Base-by-base conservation (phyloP, 1,284 basidiomycete genomes). In the Tilletia setariae region DNA sequence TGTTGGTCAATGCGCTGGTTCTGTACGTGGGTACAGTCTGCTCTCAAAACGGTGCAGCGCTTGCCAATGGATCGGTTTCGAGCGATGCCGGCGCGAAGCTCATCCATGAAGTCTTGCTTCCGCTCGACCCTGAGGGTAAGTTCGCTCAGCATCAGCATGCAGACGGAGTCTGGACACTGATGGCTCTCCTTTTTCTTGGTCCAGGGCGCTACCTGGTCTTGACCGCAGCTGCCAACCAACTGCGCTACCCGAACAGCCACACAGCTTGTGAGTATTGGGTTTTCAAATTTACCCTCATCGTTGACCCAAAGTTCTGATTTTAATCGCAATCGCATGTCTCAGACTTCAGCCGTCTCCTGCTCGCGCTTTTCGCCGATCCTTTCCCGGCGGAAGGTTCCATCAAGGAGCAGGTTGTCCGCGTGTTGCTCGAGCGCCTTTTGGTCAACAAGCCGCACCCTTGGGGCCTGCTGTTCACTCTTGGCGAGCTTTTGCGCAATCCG, bases 391-490 rank as follows among this genome's bases (percentile, higher is more conserved):
- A 70, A 63, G 35, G 63, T 19, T 88, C 70, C 90, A 91, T 96
- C 84, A 88, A 90, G 74, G 95, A 98, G 84, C 89, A 95, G 74
- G 89, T 96, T 85, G 90, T 92, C 49, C 90, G 91, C 69, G 92
- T 96, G 35, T 87, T 98, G 32, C 86, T 98, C 74, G 94, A 98
- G 83, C 89, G 95, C 46, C 91, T 97, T 84, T 88, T 98, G 69
- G 93, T 93, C 67, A 89, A 93, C 80, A 89, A 93, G 53, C 95
- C 95, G 66, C 94, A 98, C 79, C 94, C 95, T n/a, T 98, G 94
- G 93, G 95, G 94, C 69, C 89, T 94, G 53, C 85, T 97, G 71
- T 89, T 93, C 76, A 93, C 93, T 1, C 96, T 98, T 84, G 93
- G 94, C 77, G 93, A 96, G 85, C 85, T 95, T 70, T 87, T 94